These are phyloP conservation scores for Globisporangium spiculum DNA, from an alignment of 352 stramenopile species.

Conservation along the genomic window DNA sequence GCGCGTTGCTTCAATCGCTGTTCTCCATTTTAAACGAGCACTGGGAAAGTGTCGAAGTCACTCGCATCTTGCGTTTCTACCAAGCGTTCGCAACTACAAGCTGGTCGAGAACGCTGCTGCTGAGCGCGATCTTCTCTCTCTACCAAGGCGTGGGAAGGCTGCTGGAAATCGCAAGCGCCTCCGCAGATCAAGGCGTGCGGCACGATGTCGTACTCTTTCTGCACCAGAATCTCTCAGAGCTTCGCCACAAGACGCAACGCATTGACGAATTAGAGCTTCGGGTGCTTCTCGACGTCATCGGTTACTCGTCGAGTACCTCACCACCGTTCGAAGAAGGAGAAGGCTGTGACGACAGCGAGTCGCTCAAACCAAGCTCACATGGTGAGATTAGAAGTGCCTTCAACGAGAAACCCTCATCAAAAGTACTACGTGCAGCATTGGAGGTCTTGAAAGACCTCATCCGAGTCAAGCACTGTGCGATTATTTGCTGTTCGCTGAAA, in stretches of 20 bases:
- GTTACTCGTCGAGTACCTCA: neutral
- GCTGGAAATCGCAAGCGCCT: constrained; percentile 18
- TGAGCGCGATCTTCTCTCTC: constrained; percentile 22
- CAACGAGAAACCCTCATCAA: constrained; percentile 8
- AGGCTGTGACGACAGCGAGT: constrained; percentile 2
- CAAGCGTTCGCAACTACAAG: neutral
- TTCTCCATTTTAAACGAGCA: constrained; percentile 1
- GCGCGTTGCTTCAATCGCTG: neutral
- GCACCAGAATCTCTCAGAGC: constrained; percentile 22
- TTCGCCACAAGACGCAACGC: constrained; percentile 27
- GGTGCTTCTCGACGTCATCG: constrained; percentile 22
- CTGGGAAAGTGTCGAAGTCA: constrained; percentile 1
- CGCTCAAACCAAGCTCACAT: neutral
- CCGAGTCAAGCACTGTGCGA: constrained; percentile 27
- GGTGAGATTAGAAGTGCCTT: neutral
- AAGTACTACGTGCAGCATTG: constrained; percentile 24
- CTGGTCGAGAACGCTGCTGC: constrained; percentile 19
- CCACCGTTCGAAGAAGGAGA: neutral
- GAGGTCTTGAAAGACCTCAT: constrained; percentile 29
- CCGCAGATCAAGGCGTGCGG: constrained; percentile 7
- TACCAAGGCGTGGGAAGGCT: constrained; percentile 23
- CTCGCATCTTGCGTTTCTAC: constrained; percentile 4
- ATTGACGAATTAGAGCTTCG: constrained; percentile 24
- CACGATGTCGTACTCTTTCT: constrained; percentile 23
- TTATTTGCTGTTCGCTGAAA: constrained; percentile 21